A percentile compares a stretch with the other conserved stretches of the same genome.
Conservation (phyloP, 2,329 filamentous ascomycete species). For the Helotiales sp. region DNA sequence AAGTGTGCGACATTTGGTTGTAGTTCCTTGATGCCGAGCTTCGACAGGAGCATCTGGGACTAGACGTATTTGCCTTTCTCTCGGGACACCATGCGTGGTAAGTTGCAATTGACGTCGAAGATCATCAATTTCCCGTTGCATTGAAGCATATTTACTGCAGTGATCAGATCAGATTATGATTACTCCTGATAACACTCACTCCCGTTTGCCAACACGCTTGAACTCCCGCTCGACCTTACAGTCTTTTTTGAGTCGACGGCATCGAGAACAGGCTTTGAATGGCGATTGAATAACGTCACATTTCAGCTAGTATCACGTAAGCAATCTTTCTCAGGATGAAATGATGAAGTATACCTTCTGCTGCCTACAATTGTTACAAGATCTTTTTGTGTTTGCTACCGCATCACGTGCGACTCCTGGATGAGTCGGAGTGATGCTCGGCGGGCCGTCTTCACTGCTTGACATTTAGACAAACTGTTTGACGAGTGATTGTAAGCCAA, state of each 20-base stretch:
- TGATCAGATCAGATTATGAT: conserved; percentile 45
- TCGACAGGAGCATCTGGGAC: neutral
- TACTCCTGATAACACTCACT: neutral
- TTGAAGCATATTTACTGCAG: conserved; percentile 59
- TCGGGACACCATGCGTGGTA: conserved; percentile 26
- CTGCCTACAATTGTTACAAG: conserved; percentile 69
- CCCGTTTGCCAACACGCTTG: conserved; percentile 45
- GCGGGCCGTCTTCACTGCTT: neutral
- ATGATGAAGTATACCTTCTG: conserved; percentile 54
- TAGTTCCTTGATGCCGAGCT: neutral
- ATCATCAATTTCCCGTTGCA: conserved; percentile 58
- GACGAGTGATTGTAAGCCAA: neutral
- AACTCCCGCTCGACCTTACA: conserved; percentile 71
- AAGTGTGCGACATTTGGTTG: neutral
- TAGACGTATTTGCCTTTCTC: neutral
- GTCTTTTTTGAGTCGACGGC: conserved; percentile 59
- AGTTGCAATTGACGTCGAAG: conserved; percentile 42
- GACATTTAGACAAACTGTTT: neutral
- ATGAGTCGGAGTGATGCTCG: neutral
- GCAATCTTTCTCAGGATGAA: neutral
- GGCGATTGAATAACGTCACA: conserved; percentile 68
- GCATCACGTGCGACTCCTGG: neutral
- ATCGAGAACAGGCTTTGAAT: conserved; percentile 61
- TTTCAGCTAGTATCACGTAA: conserved; percentile 50
- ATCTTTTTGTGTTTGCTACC: conserved; percentile 49